Conservation (phyloP, 108 stramenopile species). For the Asterionellopsis glacialis region DNA sequence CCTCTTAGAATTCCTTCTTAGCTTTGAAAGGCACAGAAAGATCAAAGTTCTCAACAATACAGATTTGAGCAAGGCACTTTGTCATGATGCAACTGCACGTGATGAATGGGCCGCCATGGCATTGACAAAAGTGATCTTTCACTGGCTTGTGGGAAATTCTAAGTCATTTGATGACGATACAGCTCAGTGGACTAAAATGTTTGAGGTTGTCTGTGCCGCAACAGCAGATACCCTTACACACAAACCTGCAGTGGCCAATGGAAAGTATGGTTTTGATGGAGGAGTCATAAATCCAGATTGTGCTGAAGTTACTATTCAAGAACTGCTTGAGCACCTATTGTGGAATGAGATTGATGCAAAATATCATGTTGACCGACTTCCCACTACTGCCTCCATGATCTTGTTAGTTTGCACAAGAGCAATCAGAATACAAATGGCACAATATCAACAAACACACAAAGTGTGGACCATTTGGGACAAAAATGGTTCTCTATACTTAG, state of each 20-base stretch:
- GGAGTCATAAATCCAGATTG: constrained; percentile 26
- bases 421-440: neutral
- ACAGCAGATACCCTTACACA: constrained; percentile 7
- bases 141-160: constrained; percentile 33
- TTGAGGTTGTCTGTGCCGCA: constrained; percentile 26
- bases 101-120: constrained; percentile 4
- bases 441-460: neutral
- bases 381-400: constrained; percentile 13
- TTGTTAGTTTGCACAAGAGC: constrained; percentile 4
- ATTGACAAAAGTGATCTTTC: constrained; percentile 6
- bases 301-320: constrained; percentile 26
- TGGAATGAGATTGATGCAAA: constrained; percentile 21
- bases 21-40: constrained; percentile 2
- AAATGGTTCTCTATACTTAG: constrained; percentile 28
- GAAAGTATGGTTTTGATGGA: constrained; percentile 24
- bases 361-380: constrained; percentile 18
- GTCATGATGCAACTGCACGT: constrained; percentile 12
- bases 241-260: constrained; percentile 26
- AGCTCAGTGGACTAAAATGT: constrained; percentile 23
- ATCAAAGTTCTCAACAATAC: neutral
- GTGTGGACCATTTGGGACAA: neutral
- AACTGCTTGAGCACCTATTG: constrained; percentile 25
- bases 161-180: constrained; percentile 46
- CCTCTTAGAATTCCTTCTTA: constrained; percentile 1
- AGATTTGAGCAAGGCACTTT: constrained; percentile 6